These are phyloP conservation scores for Ulota crispa DNA, from an alignment of 225 moss, liverwort and hornwort genomes.

Conservation along the genomic window DNA sequence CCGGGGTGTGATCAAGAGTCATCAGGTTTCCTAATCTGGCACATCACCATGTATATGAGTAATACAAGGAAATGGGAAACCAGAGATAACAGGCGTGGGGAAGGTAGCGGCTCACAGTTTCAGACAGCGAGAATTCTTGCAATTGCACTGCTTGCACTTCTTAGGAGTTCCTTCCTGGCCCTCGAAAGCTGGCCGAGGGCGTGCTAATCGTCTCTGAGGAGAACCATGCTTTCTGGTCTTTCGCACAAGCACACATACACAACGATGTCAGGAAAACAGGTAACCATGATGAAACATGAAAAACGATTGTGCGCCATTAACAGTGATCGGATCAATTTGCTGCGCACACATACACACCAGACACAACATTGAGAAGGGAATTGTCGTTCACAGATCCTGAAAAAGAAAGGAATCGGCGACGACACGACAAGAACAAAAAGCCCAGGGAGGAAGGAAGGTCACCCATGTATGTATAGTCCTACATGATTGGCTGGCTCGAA, in stretches of 20 bases:
- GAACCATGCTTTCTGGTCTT: slow-evolving; percentile 65
- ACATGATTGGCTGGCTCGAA: slow-evolving; percentile 43
- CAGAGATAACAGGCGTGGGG: not conserved
- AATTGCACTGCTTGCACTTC: slow-evolving; percentile 92
- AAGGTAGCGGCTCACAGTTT: slow-evolving; percentile 63
- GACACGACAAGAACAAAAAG: not conserved
- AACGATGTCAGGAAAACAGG: slow-evolving; percentile 5
- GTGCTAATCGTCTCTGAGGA: slow-evolving; percentile 56
- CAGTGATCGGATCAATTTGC: not conserved
- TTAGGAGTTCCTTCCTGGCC: slow-evolving; percentile 80
- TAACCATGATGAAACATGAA: not conserved
- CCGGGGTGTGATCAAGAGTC: not conserved
- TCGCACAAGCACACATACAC: not conserved
- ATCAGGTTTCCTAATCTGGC: not conserved
- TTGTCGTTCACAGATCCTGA: not conserved
- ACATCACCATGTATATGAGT: not conserved
- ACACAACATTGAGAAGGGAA: not conserved
- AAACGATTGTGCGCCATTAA: not conserved
- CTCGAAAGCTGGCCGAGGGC: slow-evolving; percentile 56
- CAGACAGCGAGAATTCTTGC: slow-evolving; percentile 91
- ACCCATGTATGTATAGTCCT: slow-evolving; percentile 15
- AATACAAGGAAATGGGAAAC: not conserved
- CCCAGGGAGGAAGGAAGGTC: not conserved
- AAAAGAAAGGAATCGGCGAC: not conserved
- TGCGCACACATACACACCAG: not conserved